Evolutionary conservation across 306 rosid genomes (phyloP).

Genomic region (cucumber (Cucumis sativus)): Cucumber_9930_V3 NC_026657.2:38201501-38202000

Average conservation of each 20-base stretch:
- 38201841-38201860: not conserved
- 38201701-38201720: constrained; percentile 58
- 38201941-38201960: not conserved
- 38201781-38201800: constrained; percentile 77
- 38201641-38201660: constrained; percentile 12
- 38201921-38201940: not conserved
- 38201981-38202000: not conserved
- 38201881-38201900: not conserved
- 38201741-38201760: constrained; percentile 72
- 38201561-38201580: constrained; percentile 5
- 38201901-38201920: constrained; percentile 1
- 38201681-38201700: not conserved
- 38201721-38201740: constrained; percentile 64
- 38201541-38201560: not conserved
- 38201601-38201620: constrained; percentile 50
- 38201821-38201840: not conserved
- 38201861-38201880: not conserved
- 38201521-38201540: not conserved
- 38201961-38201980: not conserved
- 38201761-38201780: constrained; percentile 72
- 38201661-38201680: constrained; percentile 4
- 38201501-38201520: not conserved
- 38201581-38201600: constrained; percentile 67
- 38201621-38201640: constrained; percentile 36
- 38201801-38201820: constrained; percentile 53